A percentile compares a stretch with the other conserved stretches of the same genome.
Evolutionary conservation across 148 eudicot genomes (phyloP).

Genomic region (Cornus controversa): DNA sequence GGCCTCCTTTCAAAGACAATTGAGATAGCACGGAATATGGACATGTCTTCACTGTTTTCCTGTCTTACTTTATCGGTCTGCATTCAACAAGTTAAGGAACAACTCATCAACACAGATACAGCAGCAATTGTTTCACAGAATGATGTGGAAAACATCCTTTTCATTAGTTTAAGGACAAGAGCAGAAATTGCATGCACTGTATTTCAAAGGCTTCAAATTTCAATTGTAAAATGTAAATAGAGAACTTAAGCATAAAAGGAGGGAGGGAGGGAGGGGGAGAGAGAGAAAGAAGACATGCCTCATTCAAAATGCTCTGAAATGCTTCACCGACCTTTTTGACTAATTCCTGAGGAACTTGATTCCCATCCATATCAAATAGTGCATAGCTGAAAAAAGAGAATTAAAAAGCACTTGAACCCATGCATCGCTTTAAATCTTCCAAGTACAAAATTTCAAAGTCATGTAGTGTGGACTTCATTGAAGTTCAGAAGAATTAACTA

Average conservation of each 20-base stretch:
- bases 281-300: slow-evolving; percentile 43
- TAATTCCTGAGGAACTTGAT: slow-evolving; percentile 81
- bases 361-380: slow-evolving; percentile 91
- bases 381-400: slow-evolving; percentile 67
- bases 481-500: neutral
- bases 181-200: neutral
- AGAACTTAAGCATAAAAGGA: neutral
- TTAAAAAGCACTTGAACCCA: neutral
- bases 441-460: neutral
- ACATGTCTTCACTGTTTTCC: slow-evolving; percentile 71
- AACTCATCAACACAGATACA: slow-evolving; percentile 4
- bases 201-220: neutral
- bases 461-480: neutral
- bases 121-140: neutral
- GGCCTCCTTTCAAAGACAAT: slow-evolving; percentile 85
- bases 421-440: neutral
- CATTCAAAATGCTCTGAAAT: slow-evolving; percentile 77
- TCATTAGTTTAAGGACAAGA: neutral
- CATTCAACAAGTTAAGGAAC: slow-evolving; percentile 7
- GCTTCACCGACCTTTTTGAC: slow-evolving; percentile 83
- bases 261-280: neutral
- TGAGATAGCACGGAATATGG: slow-evolving; percentile 69
- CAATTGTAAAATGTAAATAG: no score
- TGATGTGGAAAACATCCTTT: neutral
- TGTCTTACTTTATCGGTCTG: slow-evolving; percentile 73